phyloP scores from a whole-genome alignment of 202 grass and related monocot genomes.

The Setaria viridis region DNA sequence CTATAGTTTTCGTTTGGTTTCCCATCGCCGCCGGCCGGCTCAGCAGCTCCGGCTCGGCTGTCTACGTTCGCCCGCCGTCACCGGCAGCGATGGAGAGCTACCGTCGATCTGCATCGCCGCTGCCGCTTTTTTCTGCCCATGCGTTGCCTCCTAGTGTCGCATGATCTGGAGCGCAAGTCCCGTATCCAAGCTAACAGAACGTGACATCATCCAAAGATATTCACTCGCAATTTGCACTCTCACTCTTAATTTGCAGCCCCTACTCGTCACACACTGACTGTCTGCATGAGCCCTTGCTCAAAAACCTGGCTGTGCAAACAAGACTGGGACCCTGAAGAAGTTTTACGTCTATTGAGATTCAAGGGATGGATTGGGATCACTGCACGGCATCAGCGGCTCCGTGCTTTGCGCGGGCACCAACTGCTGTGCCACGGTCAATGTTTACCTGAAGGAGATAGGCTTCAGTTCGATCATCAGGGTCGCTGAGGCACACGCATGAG shows the following conservation, averaged over 20 bases:
- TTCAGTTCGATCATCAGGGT: neutral
- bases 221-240: neutral
- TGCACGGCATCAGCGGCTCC: too few relatives aligned
- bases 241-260: too few relatives aligned
- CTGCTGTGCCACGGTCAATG: too few relatives aligned
- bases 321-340: too few relatives aligned
- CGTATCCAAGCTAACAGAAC: neutral
- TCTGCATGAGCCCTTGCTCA: too few relatives aligned
- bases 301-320: too few relatives aligned
- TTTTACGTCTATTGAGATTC: too few relatives aligned
- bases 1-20: neutral
- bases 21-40: too few relatives aligned
- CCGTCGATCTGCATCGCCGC: neutral
- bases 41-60: too few relatives aligned
- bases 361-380: too few relatives aligned
- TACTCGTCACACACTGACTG: too few relatives aligned
- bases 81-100: slow-evolving; percentile 5
- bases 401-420: too few relatives aligned
- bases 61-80: neutral
- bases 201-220: slow-evolving; percentile 9
- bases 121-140: neutral
- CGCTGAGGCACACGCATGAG: neutral
- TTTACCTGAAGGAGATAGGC: neutral
- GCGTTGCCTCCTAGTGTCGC: neutral
- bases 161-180: slow-evolving; percentile 8